Percentiles rank a stretch among this genome's conserved stretches.
phyloP scores from a whole-genome alignment of 2,329 filamentous ascomycete genomes.

The Calonectria pteridis region DNA sequence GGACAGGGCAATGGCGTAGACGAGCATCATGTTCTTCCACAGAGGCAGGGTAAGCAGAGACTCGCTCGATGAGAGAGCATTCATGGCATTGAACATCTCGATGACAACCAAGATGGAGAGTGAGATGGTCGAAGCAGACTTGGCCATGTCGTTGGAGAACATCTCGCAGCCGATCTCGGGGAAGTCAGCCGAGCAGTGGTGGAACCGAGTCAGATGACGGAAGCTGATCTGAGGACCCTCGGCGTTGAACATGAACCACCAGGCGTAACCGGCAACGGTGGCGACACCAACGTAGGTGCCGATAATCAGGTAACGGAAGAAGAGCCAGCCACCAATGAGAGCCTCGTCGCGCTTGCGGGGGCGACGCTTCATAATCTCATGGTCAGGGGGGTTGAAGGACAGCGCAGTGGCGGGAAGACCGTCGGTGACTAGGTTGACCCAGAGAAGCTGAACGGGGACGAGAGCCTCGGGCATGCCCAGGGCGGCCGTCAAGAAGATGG shows the following conservation, averaged over 20 bases:
- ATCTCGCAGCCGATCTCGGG: slow-evolving; percentile 92
- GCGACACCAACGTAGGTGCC: slow-evolving; percentile 94
- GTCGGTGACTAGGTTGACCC: slow-evolving; percentile 98
- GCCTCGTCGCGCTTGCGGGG: slow-evolving; percentile 93
- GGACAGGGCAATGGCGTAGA: slow-evolving; percentile 91
- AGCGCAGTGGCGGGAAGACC: slow-evolving; percentile 95
- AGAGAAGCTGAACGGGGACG: slow-evolving; percentile 96
- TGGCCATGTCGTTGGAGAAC: slow-evolving; percentile 87
- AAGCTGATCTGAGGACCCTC: slow-evolving; percentile 93
- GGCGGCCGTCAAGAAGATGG: slow-evolving; percentile 97
- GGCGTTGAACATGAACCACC: slow-evolving; percentile 99
- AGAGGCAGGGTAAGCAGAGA: slow-evolving; percentile 92
- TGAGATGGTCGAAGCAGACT: slow-evolving; percentile 92
- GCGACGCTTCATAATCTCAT: slow-evolving; percentile 95
- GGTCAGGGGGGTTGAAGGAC: slow-evolving; percentile 98
- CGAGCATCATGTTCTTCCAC: slow-evolving; percentile 99
- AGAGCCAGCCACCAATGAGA: slow-evolving; percentile 94
- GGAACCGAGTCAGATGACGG: slow-evolving; percentile 91
- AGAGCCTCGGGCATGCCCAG: slow-evolving; percentile 97
- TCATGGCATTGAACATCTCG: slow-evolving; percentile 99
- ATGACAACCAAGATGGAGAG: slow-evolving; percentile 95
- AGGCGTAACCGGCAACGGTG: slow-evolving; percentile 97
- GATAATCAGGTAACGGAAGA: slow-evolving; percentile 97
- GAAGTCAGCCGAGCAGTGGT: slow-evolving; percentile 88
- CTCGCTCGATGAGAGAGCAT: slow-evolving; percentile 94